A percentile compares a stretch with the other conserved stretches of the same genome.
Evolutionary conservation across 768 basidiomycete genomes (phyloP).

Genomic region (Tricholoma saponaceum): DNA sequence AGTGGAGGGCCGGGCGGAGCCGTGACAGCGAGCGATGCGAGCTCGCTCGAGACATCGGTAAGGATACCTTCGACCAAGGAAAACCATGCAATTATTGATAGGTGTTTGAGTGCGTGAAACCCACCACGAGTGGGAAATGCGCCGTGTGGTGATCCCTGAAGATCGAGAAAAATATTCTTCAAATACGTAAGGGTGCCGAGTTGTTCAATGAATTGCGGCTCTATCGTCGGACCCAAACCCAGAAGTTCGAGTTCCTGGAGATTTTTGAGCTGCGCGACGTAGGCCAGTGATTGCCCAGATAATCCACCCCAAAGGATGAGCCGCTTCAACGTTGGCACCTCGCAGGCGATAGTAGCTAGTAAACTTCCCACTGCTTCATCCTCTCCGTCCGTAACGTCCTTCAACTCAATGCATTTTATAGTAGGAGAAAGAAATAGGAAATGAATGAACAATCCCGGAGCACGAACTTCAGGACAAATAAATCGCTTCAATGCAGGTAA

Average conservation of each 20-base stretch:
- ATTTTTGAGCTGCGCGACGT: neutral
- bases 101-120: neutral
- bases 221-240: conserved; percentile 1
- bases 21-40: neutral
- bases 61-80: conserved; percentile 1
- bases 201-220: neutral
- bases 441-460: neutral
- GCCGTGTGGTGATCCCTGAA: neutral
- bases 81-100: conserved; percentile 2
- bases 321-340: neutral
- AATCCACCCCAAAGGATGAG: neutral
- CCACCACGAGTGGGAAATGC: neutral
- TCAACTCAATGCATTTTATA: neutral
- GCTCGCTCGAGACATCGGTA: neutral
- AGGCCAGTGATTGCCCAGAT: neutral
- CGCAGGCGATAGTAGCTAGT: conserved; percentile 1
- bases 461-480: neutral
- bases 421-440: conserved; percentile 3
- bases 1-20: neutral
- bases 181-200: neutral
- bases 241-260: conserved; percentile 1
- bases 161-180: conserved; percentile 1
- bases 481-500: neutral
- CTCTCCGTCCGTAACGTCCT: neutral
- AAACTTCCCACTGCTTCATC: conserved; percentile 6